A percentile compares a stretch with the other conserved stretches of the same genome.
phyloP scores from a whole-genome alignment of 2,329 filamentous ascomycete genomes.

The Pseudomassariella vexata region DNA sequence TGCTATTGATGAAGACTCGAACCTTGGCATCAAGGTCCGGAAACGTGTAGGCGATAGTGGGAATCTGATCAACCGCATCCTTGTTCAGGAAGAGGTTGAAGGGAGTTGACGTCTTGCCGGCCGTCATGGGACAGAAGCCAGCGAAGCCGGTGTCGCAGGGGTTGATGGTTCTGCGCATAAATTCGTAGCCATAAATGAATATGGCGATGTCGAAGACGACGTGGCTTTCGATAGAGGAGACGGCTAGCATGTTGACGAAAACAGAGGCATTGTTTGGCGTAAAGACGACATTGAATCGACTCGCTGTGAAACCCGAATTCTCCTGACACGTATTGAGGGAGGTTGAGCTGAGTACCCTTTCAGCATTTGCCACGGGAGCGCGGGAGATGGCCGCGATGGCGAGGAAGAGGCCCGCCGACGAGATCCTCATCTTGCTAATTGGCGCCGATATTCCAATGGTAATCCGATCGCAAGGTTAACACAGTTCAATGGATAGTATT shows the following conservation, averaged over 20 bases:
- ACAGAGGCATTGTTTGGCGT: conserved; percentile 60
- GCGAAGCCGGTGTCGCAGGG: conserved; percentile 60
- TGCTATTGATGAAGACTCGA: conserved; percentile 72
- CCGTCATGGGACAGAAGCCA: conserved; percentile 70
- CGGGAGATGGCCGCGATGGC: not conserved
- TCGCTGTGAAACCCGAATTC: conserved; percentile 73
- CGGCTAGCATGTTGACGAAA: conserved; percentile 63
- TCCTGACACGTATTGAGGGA: conserved; percentile 71
- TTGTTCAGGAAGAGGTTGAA: conserved; percentile 59
- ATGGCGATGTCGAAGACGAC: conserved; percentile 66
- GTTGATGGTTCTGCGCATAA: conserved; percentile 56
- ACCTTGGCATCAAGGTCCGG: conserved; percentile 88
- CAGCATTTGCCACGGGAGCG: not conserved
- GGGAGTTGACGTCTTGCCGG: conserved; percentile 14
- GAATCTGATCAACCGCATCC: conserved; percentile 58
- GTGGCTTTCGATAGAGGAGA: conserved; percentile 68
- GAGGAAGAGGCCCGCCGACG: not conserved
- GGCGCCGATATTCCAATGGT: too few relatives aligned
- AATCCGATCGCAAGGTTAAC: too few relatives aligned
- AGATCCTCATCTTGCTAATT: conserved; percentile 5
- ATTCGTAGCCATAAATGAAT: conserved; percentile 67
- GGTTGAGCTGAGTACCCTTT: conserved; percentile 30
- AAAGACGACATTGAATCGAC: conserved; percentile 71
- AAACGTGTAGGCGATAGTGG: conserved; percentile 80
- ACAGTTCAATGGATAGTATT: too few relatives aligned